Percentiles rank a stretch among this genome's conserved stretches.
Evolutionary conservation across 129 eudicot genomes (phyloP).

Genomic region (Rutidosis leptorrhynchoides): DNA sequence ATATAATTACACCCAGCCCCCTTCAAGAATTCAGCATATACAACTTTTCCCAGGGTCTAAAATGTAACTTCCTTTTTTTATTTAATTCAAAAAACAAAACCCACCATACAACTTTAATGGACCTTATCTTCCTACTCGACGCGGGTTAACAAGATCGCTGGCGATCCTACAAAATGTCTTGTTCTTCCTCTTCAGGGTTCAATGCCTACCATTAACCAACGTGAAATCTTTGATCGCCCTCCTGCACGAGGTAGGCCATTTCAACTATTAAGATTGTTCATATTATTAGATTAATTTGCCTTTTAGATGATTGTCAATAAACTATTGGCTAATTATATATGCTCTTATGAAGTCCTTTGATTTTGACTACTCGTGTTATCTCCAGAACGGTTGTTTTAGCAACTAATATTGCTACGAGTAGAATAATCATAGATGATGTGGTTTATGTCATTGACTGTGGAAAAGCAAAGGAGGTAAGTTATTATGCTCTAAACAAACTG

Average conservation of each 20-base stretch:
- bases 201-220: conserved; percentile 93
- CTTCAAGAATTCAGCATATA: too few relatives aligned
- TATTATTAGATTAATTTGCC: neutral
- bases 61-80: too few relatives aligned
- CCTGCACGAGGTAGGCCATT: conserved; percentile 58
- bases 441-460: conserved; percentile 96
- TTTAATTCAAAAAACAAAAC: too few relatives aligned
- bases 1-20: too few relatives aligned
- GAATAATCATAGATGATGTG: conserved; percentile 94
- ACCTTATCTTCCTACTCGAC: too few relatives aligned
- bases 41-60: too few relatives aligned
- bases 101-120: too few relatives aligned
- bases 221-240: conserved; percentile 91
- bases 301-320: neutral
- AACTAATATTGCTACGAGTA: conserved; percentile 94
- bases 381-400: conserved; percentile 90
- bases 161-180: conserved; percentile 56
- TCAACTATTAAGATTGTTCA: neutral
- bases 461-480: conserved; percentile 95
- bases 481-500: conserved; percentile 92
- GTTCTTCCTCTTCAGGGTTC: conserved; percentile 96
- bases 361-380: conserved; percentile 30
- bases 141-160: conserved; percentile 46
- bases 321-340: conserved; percentile 4
- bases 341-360: too few relatives aligned